Evolutionary conservation across 495 filamentous ascomycete species (phyloP), one percentile per base, ranked within the genome.

Genomic region (Talaromyces nanjingensis): DNA sequence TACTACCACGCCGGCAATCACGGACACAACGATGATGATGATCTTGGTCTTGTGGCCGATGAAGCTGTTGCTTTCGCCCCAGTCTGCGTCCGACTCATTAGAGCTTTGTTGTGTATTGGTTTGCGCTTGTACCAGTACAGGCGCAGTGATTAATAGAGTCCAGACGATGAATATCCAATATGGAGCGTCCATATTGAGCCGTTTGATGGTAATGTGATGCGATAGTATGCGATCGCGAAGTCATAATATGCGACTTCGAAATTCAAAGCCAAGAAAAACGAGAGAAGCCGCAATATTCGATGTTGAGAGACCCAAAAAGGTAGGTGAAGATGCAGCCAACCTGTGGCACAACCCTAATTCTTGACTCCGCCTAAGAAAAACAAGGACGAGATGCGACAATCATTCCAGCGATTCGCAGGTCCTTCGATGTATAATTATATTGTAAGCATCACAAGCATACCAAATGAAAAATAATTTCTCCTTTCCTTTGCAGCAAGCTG

Each of bases 1-100:
- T 4, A 68, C 72, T 8, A 74, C 70, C 1, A 72, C 55, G 3
- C 68, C 72, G 11, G 66, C 70, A 18, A 74, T 60, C 4, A 65
- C 66, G 49, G 69, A 69, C 12, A 74, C 22, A 8, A 65, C 62
- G 34, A 74, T 72, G 60, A 72, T 69, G 20, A 47, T 18, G 11
- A 65, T 66, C 31, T 56, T 64, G 4, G 34, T 57, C 16, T 67
- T 67, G n/a, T 71, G 42, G 54, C 61, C 62, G 18, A 68, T 61
- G 5, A 55, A 63, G 7, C 55, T 63, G 20, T 49, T 63, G 22
- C 39, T 45, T 39, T 39, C 27, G 33, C 58, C 58, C 22, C 6
- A 12, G 53, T 55, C 53, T 4, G 53, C 16, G 12, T 29, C 53
- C 27, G 53, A 56, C 2, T 56, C 22, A n/a, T 56, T 5, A 9